phyloP scores from a whole-genome alignment of 2,329 filamentous ascomycete species.

The Aspergillus viridinutans region DNA sequence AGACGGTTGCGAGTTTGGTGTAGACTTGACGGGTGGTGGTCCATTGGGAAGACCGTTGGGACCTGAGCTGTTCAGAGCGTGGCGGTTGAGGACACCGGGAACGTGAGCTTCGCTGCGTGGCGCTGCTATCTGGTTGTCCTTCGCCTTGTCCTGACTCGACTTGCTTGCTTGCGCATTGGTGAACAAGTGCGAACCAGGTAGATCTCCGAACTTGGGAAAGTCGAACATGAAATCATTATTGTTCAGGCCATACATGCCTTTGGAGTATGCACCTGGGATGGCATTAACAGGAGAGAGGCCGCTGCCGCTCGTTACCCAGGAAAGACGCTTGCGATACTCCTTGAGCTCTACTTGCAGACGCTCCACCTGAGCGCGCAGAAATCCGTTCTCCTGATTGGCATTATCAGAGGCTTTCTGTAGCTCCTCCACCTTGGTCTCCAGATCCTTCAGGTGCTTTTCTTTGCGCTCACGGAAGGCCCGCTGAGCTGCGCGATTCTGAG shows the following conservation, averaged over 20 bases:
- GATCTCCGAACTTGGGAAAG: constrained; percentile 85
- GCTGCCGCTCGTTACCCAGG: constrained; percentile 52
- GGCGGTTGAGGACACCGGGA: constrained; percentile 29
- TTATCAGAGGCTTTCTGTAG: constrained; percentile 77
- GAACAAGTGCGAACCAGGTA: constrained; percentile 55
- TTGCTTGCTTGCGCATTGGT: constrained; percentile 42
- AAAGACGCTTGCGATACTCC: constrained; percentile 85
- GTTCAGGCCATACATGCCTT: constrained; percentile 55
- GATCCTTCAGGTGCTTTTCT: constrained; percentile 64
- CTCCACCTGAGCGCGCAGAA: constrained; percentile 82
- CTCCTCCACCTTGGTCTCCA: constrained; percentile 55
- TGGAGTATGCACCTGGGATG: constrained; percentile 43
- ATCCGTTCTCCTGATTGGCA: constrained; percentile 78
- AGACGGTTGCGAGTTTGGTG: not conserved
- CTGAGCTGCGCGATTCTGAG: constrained; percentile 89
- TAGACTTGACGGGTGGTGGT: not conserved
- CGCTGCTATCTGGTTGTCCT: constrained; percentile 26
- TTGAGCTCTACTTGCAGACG: constrained; percentile 78
- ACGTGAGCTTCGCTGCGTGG: constrained; percentile 17
- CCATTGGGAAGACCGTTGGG: constrained; percentile 7
- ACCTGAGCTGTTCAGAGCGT: constrained; percentile 13
- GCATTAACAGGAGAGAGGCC: constrained; percentile 46
- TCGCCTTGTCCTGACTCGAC: constrained; percentile 24
- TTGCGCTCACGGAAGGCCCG: constrained; percentile 92
- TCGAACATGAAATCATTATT: constrained; percentile 91